A percentile compares a stretch with the other conserved stretches of the same genome.
Conservation (phyloP, 208 protist species). For the Trypanosoma avium region DNA sequence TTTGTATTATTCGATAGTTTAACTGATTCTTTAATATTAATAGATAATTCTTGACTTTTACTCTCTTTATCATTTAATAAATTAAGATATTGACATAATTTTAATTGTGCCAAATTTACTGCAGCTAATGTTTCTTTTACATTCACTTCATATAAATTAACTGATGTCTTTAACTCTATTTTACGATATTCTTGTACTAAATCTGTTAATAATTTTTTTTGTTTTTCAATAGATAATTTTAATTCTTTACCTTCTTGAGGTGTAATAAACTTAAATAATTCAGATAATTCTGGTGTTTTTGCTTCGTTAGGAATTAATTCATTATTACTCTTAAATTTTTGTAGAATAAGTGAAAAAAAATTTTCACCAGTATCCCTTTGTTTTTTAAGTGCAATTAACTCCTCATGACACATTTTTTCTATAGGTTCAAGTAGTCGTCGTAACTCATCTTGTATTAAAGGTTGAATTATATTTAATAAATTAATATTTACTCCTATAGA, state of each 20-base stretch:
- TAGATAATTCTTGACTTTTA: not conserved
- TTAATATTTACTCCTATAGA: not conserved
- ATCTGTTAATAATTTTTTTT: conserved; percentile 7
- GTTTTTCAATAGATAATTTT: not conserved
- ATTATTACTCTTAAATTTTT: conserved; percentile 1
- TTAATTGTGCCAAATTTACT: conserved; percentile 7
- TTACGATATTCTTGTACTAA: conserved; percentile 1
- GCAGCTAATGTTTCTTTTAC: not conserved
- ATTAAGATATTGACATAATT: conserved; percentile 11
- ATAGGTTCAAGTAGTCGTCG: conserved; percentile 9
- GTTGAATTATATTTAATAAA: too few species aligned
- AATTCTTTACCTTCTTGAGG: not conserved
- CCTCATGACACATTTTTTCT: conserved; percentile 8
- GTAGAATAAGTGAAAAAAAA: conserved; percentile 10
- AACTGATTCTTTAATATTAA: not conserved
- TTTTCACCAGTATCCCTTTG: not conserved
- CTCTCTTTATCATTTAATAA: not conserved
- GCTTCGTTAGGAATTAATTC: conserved; percentile 5
- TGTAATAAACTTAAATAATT: not conserved
- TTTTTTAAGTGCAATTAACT: not conserved
- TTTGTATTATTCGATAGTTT: not conserved
- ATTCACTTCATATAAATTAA: not conserved
- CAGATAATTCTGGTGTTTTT: not conserved
- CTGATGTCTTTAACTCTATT: not conserved
- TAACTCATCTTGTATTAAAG: too few species aligned